These are phyloP conservation scores for Skeletonema marinoi DNA, from an alignment of 108 stramenopile genomes.

Conservation along the genomic window DNA sequence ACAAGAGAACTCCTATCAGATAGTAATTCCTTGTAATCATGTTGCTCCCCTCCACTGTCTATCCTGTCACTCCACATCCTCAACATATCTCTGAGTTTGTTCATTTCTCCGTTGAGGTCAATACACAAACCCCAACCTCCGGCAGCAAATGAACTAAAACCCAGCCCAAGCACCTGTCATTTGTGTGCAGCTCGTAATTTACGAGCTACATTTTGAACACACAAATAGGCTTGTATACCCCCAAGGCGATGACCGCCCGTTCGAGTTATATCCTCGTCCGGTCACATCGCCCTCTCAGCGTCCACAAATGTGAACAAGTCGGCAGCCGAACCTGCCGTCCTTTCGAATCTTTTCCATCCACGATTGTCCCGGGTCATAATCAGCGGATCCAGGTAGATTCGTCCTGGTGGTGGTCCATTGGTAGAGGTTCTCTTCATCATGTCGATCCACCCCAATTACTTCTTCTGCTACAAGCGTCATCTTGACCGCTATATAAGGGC, in stretches of 20 bases:
- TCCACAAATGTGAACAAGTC: slow-evolving; percentile 53
- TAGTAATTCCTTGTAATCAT: slow-evolving; percentile 23
- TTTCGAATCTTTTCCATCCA: slow-evolving; percentile 37
- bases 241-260: slow-evolving; percentile 1
- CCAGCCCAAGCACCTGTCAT: slow-evolving; percentile 58
- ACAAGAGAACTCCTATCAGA: slow-evolving; percentile 41
- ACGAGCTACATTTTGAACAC: slow-evolving; percentile 54
- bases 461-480: neutral
- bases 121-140: slow-evolving; percentile 4
- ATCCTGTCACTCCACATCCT: slow-evolving; percentile 1
- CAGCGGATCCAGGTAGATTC: slow-evolving; percentile 46
- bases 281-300: slow-evolving; percentile 27
- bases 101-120: slow-evolving; percentile 41
- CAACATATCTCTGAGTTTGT: slow-evolving; percentile 8
- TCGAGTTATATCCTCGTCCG: neutral
- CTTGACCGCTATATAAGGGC: slow-evolving; percentile 16
- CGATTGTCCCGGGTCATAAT: slow-evolving; percentile 29
- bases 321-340: slow-evolving; percentile 41
- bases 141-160: neutral
- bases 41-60: neutral
- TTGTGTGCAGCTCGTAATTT: slow-evolving; percentile 29
- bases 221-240: slow-evolving; percentile 23
- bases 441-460: slow-evolving; percentile 21
- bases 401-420: slow-evolving; percentile 27
- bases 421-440: slow-evolving; percentile 39